Percentiles rank a stretch among this genome's conserved stretches.
These are phyloP conservation scores for Suillus subaureus DNA, from an alignment of 768 basidiomycete genomes.

Conservation along the genomic window DNA sequence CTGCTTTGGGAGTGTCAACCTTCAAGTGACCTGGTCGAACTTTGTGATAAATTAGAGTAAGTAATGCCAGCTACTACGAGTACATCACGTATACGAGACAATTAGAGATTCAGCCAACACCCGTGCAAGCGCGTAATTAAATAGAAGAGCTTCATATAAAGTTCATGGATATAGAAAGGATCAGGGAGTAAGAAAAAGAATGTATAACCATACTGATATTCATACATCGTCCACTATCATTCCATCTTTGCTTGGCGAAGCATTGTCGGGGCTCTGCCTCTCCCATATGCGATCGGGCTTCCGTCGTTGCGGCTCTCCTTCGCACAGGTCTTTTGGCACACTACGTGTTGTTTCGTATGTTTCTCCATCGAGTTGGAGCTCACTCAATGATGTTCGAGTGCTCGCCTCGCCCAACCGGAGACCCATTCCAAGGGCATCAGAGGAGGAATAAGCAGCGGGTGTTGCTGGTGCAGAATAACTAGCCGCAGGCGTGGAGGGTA, in stretches of 20 bases:
- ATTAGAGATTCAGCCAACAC: conserved; percentile 1
- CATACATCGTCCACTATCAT: conserved; percentile 9
- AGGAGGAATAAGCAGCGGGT: conserved; percentile 22
- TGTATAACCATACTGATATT: background rate
- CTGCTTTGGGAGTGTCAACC: background rate
- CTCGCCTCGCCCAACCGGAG: conserved; percentile 30
- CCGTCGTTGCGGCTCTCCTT: background rate
- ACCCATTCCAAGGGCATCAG: conserved; percentile 28
- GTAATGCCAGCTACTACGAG: background rate
- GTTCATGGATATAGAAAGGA: background rate
- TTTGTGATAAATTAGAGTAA: background rate
- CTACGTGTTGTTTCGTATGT: conserved; percentile 6
- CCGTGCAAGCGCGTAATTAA: background rate
- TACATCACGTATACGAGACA: background rate
- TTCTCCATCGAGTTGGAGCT: conserved; percentile 29
- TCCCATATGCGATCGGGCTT: conserved; percentile 8
- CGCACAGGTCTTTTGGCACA: background rate
- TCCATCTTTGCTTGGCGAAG: background rate
- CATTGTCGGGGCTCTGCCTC: conserved; percentile 3
- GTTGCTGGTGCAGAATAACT: conserved; percentile 8
- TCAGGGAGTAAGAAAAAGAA: background rate
- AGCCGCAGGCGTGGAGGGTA: conserved; percentile 29
- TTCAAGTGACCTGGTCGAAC: background rate
- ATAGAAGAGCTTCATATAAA: background rate
- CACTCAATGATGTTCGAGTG: conserved; percentile 33